Percentiles rank a stretch among this genome's conserved stretches.
Evolutionary conservation across 768 basidiomycete genomes (phyloP).

Genomic region (Russula griseocarnosa): DNA sequence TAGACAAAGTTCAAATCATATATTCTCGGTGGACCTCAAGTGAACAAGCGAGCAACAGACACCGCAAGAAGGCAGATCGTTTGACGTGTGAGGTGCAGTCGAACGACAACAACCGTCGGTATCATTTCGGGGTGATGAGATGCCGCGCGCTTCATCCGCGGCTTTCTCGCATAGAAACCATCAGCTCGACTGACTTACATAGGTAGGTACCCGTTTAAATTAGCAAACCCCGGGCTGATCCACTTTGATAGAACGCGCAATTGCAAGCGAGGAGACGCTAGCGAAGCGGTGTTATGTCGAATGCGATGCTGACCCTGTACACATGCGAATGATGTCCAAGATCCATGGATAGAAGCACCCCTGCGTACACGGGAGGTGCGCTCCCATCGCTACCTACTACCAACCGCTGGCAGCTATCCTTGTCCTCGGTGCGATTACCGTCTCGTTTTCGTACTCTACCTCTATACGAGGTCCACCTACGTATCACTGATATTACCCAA

Average conservation of each 20-base stretch:
- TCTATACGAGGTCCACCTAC: conserved; percentile 25
- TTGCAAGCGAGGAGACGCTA: not conserved
- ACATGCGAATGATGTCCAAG: not conserved
- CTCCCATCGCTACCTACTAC: conserved; percentile 10
- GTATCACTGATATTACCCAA: not conserved
- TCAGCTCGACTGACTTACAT: not conserved
- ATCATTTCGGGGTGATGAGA: too few relatives aligned
- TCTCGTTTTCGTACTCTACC: conserved; percentile 25
- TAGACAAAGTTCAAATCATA: not conserved
- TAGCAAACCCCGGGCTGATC: not conserved
- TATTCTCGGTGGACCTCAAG: not conserved
- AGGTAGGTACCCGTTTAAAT: not conserved
- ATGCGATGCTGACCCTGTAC: not conserved
- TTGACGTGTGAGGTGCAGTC: not conserved
- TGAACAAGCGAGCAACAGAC: not conserved
- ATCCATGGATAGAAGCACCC: not conserved
- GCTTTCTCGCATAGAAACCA: not conserved
- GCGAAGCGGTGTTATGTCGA: not conserved
- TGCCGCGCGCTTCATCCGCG: not conserved
- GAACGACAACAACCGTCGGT: not conserved
- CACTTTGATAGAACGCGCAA: not conserved
- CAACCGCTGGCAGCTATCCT: conserved; percentile 12
- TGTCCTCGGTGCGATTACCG: conserved; percentile 10
- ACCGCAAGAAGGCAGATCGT: not conserved
- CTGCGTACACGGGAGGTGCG: not conserved